Conservation (phyloP, 208 protist species). For the Leishmania tarentolae region DNA sequence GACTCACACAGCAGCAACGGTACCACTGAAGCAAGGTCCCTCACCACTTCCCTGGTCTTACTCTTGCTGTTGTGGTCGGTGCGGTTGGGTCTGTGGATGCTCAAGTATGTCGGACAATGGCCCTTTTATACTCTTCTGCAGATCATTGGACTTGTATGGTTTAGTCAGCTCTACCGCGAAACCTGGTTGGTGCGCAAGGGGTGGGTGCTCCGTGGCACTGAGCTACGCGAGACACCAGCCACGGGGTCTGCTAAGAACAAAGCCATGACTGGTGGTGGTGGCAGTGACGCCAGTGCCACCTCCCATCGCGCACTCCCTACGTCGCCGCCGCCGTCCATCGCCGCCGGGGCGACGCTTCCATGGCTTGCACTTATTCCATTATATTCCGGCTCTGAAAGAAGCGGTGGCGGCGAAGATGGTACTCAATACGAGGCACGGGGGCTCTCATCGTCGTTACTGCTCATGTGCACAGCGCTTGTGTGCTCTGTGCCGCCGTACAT, state of each 20-base stretch:
- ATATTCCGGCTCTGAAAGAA: not conserved
- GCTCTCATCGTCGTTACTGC: not conserved
- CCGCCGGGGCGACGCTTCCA: constrained; percentile 8
- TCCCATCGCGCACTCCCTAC: not conserved
- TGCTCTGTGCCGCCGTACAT: constrained; percentile 9
- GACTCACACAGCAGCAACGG: not conserved
- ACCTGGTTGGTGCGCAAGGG: constrained; percentile 48
- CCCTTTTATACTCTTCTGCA: constrained; percentile 45
- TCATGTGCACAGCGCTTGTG: constrained; percentile 1
- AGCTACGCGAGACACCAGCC: constrained; percentile 17
- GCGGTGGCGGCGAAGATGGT: not conserved
- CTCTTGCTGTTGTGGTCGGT: constrained; percentile 17
- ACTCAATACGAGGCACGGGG: not conserved
- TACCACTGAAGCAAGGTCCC: not conserved
- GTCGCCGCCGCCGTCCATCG: not conserved
- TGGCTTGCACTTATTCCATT: constrained; percentile 21
- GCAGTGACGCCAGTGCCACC: not conserved
- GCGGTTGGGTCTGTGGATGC: constrained; percentile 26
- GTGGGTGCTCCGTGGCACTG: constrained; percentile 32
- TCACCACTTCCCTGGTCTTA: constrained; percentile 3
- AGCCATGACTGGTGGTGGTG: not conserved
- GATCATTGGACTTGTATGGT: constrained; percentile 46
- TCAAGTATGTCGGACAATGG: constrained; percentile 43
- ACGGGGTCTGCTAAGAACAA: not conserved
- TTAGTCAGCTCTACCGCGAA: constrained; percentile 43